These are phyloP conservation scores for Verticillium dahliae DNA, from an alignment of 2,329 filamentous ascomycete species.

Conservation along the genomic window DNA sequence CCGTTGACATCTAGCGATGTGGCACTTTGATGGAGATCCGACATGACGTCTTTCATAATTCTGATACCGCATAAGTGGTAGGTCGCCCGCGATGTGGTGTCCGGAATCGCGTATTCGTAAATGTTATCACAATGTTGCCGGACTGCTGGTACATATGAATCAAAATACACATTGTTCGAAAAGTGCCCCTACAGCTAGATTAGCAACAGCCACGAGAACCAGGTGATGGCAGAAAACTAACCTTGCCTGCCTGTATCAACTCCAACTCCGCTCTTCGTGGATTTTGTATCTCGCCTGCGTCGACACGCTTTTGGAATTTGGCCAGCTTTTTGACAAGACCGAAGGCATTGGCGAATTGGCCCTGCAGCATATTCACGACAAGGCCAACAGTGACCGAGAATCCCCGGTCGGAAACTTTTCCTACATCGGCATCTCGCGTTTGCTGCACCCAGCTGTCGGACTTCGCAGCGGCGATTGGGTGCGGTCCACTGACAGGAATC, in stretches of 20 bases:
- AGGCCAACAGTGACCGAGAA: slow-evolving; percentile 27
- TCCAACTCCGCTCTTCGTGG: slow-evolving; percentile 44
- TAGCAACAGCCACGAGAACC: slow-evolving; percentile 7
- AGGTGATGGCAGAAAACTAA: slow-evolving; percentile 18
- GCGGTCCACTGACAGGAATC: slow-evolving; percentile 21
- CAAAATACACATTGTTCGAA: slow-evolving; percentile 27
- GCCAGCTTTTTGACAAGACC: slow-evolving; percentile 25
- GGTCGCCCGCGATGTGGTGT: slow-evolving; percentile 23
- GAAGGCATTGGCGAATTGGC: slow-evolving; percentile 23
- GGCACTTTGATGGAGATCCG: slow-evolving; percentile 10
- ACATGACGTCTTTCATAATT: slow-evolving; percentile 33
- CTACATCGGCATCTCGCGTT: slow-evolving; percentile 21
- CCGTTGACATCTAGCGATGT: not conserved
- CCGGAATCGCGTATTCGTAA: slow-evolving; percentile 27
- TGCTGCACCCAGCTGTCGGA: slow-evolving; percentile 38
- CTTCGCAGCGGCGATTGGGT: slow-evolving; percentile 24
- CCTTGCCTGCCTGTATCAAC: slow-evolving; percentile 43
- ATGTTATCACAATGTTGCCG: slow-evolving; percentile 35
- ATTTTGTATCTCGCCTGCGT: slow-evolving; percentile 28
- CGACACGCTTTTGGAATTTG: slow-evolving; percentile 26
- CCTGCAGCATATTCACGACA: slow-evolving; percentile 28
- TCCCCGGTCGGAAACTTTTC: slow-evolving; percentile 18
- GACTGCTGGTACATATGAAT: slow-evolving; percentile 32
- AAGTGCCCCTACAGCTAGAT: slow-evolving; percentile 27
- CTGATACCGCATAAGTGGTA: slow-evolving; percentile 36